Conservation (phyloP, 2,329 filamentous ascomycete species). For the Calonectria pteridis region DNA sequence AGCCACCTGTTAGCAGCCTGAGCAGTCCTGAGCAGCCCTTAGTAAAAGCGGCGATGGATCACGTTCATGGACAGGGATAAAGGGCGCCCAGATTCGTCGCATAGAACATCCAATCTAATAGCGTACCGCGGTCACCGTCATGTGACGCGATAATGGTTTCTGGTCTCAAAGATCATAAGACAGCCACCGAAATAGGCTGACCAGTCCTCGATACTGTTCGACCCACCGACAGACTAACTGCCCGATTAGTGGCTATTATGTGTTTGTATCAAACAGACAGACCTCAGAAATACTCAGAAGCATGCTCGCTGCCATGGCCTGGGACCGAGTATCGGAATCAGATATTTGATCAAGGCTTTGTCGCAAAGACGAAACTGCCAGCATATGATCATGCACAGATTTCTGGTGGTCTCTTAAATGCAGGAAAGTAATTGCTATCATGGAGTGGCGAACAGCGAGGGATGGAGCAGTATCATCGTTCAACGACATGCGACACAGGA, state of each 20-base stretch:
- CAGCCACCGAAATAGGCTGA: constrained; percentile 20
- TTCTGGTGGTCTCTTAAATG: background rate
- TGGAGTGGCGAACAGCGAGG: constrained; percentile 20
- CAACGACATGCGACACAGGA: constrained; percentile 17
- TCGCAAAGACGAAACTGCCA: constrained; percentile 8
- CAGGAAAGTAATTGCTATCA: constrained; percentile 19
- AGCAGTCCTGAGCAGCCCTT: background rate
- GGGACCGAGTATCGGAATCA: background rate
- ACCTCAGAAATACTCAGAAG: constrained; percentile 20
- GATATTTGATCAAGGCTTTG: background rate
- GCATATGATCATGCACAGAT: constrained; percentile 10
- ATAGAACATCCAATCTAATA: constrained; percentile 17
- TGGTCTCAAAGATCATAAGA: constrained; percentile 12
- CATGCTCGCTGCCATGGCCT: constrained; percentile 17
- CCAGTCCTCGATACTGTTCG: background rate
- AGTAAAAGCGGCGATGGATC: background rate
- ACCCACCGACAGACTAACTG: background rate
- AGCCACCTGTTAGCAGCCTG: background rate
- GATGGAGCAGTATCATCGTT: constrained; percentile 9
- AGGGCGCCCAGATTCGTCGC: background rate
- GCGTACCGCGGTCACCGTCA: background rate
- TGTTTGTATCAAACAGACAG: background rate
- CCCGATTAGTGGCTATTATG: background rate
- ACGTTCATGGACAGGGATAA: background rate
- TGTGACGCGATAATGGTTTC: background rate